A percentile compares a stretch with the other conserved stretches of the same genome.
Evolutionary conservation across 306 rosid genomes (phyloP).

Genomic region (Cucurbita ficifolia): DNA sequence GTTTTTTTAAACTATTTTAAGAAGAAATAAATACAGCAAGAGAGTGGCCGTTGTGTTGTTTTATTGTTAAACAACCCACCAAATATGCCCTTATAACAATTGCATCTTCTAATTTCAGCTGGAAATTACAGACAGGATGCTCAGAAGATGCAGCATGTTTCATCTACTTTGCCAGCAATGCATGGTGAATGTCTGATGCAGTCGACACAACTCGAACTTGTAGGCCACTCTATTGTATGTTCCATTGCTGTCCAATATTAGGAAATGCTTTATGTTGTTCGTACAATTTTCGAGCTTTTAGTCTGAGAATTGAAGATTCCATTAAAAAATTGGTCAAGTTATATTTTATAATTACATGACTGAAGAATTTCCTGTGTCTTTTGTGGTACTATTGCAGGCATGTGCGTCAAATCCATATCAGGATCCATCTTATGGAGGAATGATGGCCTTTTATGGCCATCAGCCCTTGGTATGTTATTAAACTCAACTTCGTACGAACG

Average conservation of each 20-base stretch:
- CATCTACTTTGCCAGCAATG: constrained; percentile 33
- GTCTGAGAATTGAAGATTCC: constrained; percentile 8
- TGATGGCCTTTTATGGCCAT: constrained; percentile 80
- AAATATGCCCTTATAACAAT: neutral
- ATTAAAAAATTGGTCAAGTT: neutral
- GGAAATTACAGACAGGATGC: constrained; percentile 47
- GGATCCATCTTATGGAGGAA: constrained; percentile 74
- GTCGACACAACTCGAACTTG: constrained; percentile 76
- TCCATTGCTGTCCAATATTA: neutral
- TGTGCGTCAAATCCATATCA: constrained; percentile 82
- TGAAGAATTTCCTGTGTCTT: constrained; percentile 12
- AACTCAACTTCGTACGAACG: neutral
- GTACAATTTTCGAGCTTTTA: neutral
- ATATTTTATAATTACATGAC: constrained; percentile 7
- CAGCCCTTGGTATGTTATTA: constrained; percentile 58
- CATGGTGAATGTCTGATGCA: constrained; percentile 39
- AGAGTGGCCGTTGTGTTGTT: neutral
- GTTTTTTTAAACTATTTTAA: neutral
- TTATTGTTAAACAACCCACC: neutral
- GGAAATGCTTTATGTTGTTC: neutral
- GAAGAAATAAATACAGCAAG: neutral
- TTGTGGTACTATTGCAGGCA: constrained; percentile 46
- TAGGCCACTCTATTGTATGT: constrained; percentile 91
- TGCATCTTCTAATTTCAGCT: constrained; percentile 4
- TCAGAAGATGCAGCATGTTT: constrained; percentile 36